A percentile compares a stretch with the other conserved stretches of the same genome.
Conservation (phyloP, 2,329 filamentous ascomycete species). For the Aspergillus awamori region DNA sequence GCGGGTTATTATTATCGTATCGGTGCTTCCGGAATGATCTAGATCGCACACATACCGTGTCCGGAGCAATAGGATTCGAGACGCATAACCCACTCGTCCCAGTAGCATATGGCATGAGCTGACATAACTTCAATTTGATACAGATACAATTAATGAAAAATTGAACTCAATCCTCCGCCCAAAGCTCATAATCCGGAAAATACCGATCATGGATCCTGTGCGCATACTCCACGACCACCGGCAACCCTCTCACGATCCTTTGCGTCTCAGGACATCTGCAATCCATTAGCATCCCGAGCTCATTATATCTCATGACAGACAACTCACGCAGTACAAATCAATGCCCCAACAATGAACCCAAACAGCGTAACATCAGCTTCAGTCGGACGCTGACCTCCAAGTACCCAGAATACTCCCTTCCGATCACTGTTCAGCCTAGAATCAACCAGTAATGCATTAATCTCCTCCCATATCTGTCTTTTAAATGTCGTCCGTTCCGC, state of each 20-base stretch:
- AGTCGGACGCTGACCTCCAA: constrained; percentile 57
- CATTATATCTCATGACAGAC: neutral
- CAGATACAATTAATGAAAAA: neutral
- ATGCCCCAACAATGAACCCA: constrained; percentile 58
- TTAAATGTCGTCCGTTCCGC: constrained; percentile 54
- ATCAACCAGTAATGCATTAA: constrained; percentile 50
- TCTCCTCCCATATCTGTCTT: constrained; percentile 57
- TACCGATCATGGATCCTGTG: constrained; percentile 58
- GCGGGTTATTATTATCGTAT: too few species aligned
- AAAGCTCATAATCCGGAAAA: constrained; percentile 58
- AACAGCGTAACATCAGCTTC: constrained; percentile 62
- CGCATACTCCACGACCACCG: constrained; percentile 59
- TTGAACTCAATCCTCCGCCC: neutral
- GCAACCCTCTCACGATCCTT: constrained; percentile 50
- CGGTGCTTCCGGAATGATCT: too few species aligned
- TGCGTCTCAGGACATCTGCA: constrained; percentile 53
- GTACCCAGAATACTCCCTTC: constrained; percentile 58
- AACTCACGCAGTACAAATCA: constrained; percentile 59
- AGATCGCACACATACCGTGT: too few species aligned
- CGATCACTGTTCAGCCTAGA: constrained; percentile 35
- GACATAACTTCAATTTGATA: too few species aligned
- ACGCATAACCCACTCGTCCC: too few species aligned
- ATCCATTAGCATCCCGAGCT: constrained; percentile 9
- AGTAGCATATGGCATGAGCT: too few species aligned
- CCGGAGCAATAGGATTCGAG: too few species aligned